Evolutionary conservation across 2,329 filamentous ascomycete genomes (phyloP).

Genomic region (Bipolaris bicolor): DNA sequence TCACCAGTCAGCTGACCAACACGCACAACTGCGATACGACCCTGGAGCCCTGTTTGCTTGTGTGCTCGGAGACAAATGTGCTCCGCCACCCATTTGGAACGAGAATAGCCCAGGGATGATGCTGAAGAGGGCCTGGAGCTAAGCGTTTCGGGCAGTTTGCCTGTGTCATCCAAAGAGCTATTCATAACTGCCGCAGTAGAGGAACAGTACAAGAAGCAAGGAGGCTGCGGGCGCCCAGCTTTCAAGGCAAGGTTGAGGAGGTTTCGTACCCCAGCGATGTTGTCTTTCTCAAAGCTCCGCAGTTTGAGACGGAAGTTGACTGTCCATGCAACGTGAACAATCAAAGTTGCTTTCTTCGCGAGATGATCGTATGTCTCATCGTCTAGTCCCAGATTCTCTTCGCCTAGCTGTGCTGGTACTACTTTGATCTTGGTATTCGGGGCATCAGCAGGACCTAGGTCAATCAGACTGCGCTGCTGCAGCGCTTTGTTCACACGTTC

Average conservation of each 20-base stretch:
- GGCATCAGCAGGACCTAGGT: constrained; percentile 22
- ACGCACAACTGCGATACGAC: constrained; percentile 40
- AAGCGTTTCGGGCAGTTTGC: constrained; percentile 51
- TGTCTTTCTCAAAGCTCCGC: constrained; percentile 61
- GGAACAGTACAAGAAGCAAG: constrained; percentile 59
- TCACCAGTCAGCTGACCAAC: constrained; percentile 53
- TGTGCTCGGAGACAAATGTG: constrained; percentile 56
- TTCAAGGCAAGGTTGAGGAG: constrained; percentile 55
- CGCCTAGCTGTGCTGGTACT: constrained; percentile 56
- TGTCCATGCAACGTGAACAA: constrained; percentile 70
- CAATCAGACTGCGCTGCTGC: constrained; percentile 37
- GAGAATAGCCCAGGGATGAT: constrained; percentile 60
- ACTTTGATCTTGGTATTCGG: constrained; percentile 53
- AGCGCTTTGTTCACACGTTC: constrained; percentile 45
- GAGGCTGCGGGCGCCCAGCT: constrained; percentile 37
- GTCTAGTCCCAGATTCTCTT: constrained; percentile 57
- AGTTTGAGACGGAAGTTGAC: constrained; percentile 68
- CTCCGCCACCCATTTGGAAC: constrained; percentile 64
- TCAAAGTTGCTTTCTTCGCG: constrained; percentile 52
- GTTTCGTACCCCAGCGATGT: constrained; percentile 58
- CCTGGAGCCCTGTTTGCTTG: constrained; percentile 35
- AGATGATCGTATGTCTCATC: constrained; percentile 51
- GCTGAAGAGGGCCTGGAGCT: constrained; percentile 52
- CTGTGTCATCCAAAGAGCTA: constrained; percentile 16
- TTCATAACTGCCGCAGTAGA: constrained; percentile 56